These are phyloP conservation scores for Persicaria maculosa DNA, from an alignment of 148 eudicot species.

Conservation along the genomic window DNA sequence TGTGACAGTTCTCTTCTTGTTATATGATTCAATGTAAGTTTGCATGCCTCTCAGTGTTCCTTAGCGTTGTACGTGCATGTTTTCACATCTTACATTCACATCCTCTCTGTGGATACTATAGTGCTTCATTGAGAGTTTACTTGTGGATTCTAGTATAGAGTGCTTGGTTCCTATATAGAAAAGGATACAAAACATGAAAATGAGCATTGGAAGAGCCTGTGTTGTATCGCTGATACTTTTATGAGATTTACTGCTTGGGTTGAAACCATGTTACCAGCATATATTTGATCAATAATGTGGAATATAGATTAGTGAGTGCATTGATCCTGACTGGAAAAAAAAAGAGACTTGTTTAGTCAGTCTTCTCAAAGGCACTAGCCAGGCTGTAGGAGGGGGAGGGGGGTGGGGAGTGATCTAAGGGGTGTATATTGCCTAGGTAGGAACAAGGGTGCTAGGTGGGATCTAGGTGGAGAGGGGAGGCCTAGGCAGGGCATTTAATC, in stretches of 20 bases:
- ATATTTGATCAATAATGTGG: neutral
- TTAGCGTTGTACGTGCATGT: neutral
- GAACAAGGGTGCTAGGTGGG: too few relatives aligned
- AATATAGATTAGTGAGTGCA: neutral
- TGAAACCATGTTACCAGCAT: neutral
- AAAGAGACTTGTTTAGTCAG: too few relatives aligned
- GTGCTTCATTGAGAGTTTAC: neutral
- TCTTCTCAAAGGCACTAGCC: too few relatives aligned
- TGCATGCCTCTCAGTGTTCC: conserved; percentile 1
- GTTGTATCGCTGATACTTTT: neutral
- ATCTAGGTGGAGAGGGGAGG: too few relatives aligned
- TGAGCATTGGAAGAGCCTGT: conserved; percentile 3
- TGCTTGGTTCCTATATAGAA: neutral
- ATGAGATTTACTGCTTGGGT: neutral
- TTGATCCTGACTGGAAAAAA: neutral
- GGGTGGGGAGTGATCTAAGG: too few relatives aligned
- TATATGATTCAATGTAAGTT: neutral
- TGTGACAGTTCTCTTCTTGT: conserved; percentile 8
- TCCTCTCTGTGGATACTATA: neutral
- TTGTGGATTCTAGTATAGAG: neutral
- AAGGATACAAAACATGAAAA: neutral
- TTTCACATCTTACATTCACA: neutral
- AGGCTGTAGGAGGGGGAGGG: too few relatives aligned
- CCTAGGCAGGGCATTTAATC: too few relatives aligned
- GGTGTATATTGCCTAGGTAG: too few relatives aligned